Conservation (phyloP, 2,329 filamentous ascomycete genomes). For the Trichoderma sp. region DNA sequence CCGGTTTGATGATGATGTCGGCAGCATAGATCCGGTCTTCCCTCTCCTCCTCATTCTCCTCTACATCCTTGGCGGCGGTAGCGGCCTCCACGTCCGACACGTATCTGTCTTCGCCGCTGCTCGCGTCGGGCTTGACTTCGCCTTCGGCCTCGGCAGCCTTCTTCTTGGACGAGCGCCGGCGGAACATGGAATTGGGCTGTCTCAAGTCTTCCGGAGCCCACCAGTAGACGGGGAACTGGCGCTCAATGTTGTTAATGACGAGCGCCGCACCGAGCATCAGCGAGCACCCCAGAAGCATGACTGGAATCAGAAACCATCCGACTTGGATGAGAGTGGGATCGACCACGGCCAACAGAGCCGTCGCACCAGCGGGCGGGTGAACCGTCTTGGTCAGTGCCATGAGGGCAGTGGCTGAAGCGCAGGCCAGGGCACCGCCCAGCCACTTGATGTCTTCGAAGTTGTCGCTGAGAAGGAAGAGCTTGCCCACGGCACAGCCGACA, state of each 20-base stretch:
- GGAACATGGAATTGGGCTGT: slow-evolving; percentile 22
- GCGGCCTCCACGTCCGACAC: slow-evolving; percentile 27
- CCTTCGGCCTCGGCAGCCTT: not conserved
- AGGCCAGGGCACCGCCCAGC: slow-evolving; percentile 66
- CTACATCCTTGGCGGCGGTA: slow-evolving; percentile 28
- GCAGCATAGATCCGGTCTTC: slow-evolving; percentile 30
- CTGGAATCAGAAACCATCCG: slow-evolving; percentile 69
- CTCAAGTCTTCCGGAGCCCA: slow-evolving; percentile 54
- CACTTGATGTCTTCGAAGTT: slow-evolving; percentile 58
- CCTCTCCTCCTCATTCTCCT: slow-evolving; percentile 27
- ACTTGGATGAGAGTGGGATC: slow-evolving; percentile 56
- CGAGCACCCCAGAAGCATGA: slow-evolving; percentile 61
- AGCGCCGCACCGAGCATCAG: slow-evolving; percentile 66
- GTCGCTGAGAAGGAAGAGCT: slow-evolving; percentile 61
- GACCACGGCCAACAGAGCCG: slow-evolving; percentile 68
- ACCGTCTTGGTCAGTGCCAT: slow-evolving; percentile 74
- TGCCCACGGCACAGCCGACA: slow-evolving; percentile 63
- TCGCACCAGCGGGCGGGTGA: slow-evolving; percentile 75
- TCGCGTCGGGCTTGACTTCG: slow-evolving; percentile 23
- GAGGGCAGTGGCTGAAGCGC: slow-evolving; percentile 61
- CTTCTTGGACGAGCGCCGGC: slow-evolving; percentile 21
- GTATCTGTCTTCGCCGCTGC: slow-evolving; percentile 19
- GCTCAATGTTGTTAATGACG: slow-evolving; percentile 69
- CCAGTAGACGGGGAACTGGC: slow-evolving; percentile 71
- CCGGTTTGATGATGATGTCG: slow-evolving; percentile 43